A percentile compares a stretch with the other conserved stretches of the same genome.
Conservation (phyloP, 192 early-diverging fungal genomes). For the Coemansia sp. region DNA sequence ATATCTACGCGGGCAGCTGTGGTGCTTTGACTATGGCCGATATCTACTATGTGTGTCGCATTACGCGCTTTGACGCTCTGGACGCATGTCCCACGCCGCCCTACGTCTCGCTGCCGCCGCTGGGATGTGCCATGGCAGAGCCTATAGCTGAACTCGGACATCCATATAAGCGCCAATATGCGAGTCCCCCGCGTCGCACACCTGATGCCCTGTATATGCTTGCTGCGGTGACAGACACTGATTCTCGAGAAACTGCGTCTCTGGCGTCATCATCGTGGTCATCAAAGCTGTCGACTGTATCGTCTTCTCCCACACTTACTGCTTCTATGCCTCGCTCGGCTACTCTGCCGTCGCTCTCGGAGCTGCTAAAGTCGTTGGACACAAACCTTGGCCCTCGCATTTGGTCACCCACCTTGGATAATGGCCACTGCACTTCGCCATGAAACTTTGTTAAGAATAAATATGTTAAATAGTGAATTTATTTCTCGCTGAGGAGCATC, state of each 20-base stretch:
- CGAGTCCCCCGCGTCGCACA: neutral
- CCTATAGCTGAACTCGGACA: constrained; percentile 1
- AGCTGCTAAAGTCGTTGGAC: constrained; percentile 35
- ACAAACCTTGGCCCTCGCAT: neutral
- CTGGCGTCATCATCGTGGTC: constrained; percentile 15
- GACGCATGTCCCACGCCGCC: constrained; percentile 16
- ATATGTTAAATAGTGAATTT: too few relatives aligned
- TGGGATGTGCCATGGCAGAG: neutral
- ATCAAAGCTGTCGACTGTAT: constrained; percentile 23
- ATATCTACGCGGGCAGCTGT: constrained; percentile 34
- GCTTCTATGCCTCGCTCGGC: constrained; percentile 15
- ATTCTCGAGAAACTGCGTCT: neutral
- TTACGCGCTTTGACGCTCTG: constrained; percentile 39
- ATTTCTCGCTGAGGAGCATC: too few relatives aligned
- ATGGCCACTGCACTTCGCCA: constrained; percentile 4
- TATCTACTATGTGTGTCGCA: constrained; percentile 43
- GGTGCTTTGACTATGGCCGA: constrained; percentile 19
- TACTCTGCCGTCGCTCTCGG: constrained; percentile 37
- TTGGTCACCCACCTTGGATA: neutral
- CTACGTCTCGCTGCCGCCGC: constrained; percentile 8
- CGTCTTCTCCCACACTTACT: constrained; percentile 23
- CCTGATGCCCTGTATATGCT: constrained; percentile 36
- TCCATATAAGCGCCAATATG: constrained; percentile 20
- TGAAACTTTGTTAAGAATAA: neutral
- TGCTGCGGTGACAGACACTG: constrained; percentile 34